These are phyloP conservation scores for Hibiscus trionum DNA, from an alignment of 345 rosid species.

Conservation along the genomic window DNA sequence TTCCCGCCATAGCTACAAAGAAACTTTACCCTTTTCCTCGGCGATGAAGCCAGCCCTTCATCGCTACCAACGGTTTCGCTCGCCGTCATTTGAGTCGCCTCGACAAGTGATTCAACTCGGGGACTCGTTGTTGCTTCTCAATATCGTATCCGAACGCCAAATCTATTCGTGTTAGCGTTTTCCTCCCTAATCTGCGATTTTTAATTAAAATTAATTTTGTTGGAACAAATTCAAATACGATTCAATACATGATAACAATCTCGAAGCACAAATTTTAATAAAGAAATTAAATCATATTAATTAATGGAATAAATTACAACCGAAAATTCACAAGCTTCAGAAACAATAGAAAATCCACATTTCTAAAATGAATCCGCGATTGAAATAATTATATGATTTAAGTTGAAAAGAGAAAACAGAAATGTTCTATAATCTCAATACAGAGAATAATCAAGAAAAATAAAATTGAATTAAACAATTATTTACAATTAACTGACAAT, in stretches of 20 bases:
- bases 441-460: not conserved
- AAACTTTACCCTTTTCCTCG: constrained; percentile 39
- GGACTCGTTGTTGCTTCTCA: not conserved
- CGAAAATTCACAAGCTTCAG: not conserved
- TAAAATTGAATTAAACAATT: not conserved
- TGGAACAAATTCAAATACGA: not conserved
- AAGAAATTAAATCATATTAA: not conserved
- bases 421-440: not conserved
- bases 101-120: not conserved
- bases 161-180: not conserved
- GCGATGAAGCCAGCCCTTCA: not conserved
- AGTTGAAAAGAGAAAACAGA: not conserved
- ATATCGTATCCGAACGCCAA: not conserved
- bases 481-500: not conserved
- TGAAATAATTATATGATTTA: not conserved
- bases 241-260: not conserved
- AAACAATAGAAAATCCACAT: not conserved
- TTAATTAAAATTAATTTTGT: not conserved
- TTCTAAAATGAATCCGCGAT: not conserved
- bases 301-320: not conserved
- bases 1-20: constrained; percentile 85
- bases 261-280: not conserved
- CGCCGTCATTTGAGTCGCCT: not conserved
- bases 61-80: constrained; percentile 1
- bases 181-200: not conserved